Percentiles rank a stretch among this genome's conserved stretches.
These are phyloP conservation scores for Berkeleyomyces rouxiae DNA, from an alignment of 2,329 filamentous ascomycete species.

Conservation along the genomic window DNA sequence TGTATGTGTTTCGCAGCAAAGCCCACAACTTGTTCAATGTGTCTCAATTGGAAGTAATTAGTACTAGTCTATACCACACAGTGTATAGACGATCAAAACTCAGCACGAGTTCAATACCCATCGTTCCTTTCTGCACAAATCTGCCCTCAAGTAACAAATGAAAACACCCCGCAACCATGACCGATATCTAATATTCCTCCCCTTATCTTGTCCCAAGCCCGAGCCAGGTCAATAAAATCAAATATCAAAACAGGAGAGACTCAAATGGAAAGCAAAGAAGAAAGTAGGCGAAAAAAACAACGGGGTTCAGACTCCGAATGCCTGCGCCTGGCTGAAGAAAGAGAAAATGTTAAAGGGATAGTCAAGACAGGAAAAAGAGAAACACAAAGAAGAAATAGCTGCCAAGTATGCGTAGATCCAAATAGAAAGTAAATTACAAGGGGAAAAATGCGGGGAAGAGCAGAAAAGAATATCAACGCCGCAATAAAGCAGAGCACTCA, in stretches of 20 bases:
- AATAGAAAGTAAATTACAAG: constrained; percentile 1
- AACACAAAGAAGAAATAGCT: not conserved
- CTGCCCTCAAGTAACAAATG: not conserved
- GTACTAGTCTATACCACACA: not conserved
- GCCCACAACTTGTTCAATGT: not conserved
- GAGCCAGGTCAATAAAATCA: not conserved
- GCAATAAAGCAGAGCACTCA: constrained; percentile 4
- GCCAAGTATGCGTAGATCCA: not conserved
- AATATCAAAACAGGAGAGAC: not conserved
- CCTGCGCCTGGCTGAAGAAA: not conserved
- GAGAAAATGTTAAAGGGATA: not conserved
- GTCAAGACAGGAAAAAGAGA: not conserved
- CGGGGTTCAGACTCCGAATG: not conserved
- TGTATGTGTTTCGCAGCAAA: no score
- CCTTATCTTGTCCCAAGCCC: not conserved
- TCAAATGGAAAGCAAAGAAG: not conserved
- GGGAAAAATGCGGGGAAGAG: not conserved
- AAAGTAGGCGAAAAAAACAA: not conserved
- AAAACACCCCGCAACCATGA: constrained; percentile 7
- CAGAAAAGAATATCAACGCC: constrained; percentile 8
- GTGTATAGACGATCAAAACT: not conserved
- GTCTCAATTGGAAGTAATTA: not conserved
- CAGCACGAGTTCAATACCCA: not conserved
- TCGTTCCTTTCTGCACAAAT: not conserved
- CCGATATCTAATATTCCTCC: not conserved